phyloP scores from a whole-genome alignment of 73 alveolate species.

The Loxodes magnus region DNA sequence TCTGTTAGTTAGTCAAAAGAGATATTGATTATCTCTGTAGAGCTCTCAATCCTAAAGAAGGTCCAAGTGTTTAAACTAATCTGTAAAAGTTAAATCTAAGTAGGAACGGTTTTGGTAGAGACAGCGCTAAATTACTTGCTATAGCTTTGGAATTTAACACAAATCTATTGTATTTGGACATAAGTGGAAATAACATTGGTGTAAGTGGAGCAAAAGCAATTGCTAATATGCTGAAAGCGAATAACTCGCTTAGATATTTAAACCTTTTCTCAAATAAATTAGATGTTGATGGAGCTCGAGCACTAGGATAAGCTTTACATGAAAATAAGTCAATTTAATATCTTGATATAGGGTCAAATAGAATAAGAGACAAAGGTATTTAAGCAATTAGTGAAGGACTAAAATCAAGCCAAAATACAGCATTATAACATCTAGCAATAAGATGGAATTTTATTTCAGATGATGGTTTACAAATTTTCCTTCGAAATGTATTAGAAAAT shows the following conservation, averaged over 20 bases:
- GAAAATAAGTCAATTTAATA: constrained; percentile 61
- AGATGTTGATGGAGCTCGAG: constrained; percentile 93
- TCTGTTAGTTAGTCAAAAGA: constrained; percentile 31
- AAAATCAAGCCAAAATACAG: constrained; percentile 46
- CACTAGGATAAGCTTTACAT: constrained; percentile 58
- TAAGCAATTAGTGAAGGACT: constrained; percentile 66
- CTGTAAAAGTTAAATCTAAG: constrained; percentile 22
- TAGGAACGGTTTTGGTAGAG: not conserved
- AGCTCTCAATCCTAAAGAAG: not conserved
- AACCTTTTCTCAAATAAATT: constrained; percentile 69
- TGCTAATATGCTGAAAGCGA: constrained; percentile 57
- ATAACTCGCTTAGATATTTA: constrained; percentile 49
- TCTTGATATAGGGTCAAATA: constrained; percentile 81
- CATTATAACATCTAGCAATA: constrained; percentile 52
- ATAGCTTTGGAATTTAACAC: constrained; percentile 27
- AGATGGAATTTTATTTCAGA: constrained; percentile 84
- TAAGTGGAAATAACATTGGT: constrained; percentile 46
- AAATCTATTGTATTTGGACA: constrained; percentile 37
- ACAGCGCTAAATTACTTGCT: not conserved
- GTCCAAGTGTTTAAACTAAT: not conserved
- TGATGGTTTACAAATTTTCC: constrained; percentile 58
- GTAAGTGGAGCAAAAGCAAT: constrained; percentile 80
- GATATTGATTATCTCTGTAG: not conserved
- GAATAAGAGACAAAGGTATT: constrained; percentile 87
- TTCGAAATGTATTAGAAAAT: constrained; percentile 34